Conservation (phyloP, 106 monocot genomes). For the Dactylorhiza incarnata region DNA sequence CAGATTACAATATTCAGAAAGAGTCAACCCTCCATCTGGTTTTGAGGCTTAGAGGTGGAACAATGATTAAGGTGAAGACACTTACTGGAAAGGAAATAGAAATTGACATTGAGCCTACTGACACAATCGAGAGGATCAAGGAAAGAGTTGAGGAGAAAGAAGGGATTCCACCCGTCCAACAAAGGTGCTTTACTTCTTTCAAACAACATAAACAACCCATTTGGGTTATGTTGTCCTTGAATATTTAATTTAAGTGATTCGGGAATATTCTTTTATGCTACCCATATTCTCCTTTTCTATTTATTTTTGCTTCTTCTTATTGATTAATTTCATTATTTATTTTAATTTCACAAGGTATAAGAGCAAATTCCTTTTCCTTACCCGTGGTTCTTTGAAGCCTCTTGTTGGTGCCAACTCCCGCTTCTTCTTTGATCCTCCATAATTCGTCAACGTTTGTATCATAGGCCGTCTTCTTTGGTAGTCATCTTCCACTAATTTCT, state of each 20-base stretch:
- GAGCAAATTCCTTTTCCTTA: too few relatives aligned
- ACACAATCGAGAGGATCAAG: constrained; percentile 42
- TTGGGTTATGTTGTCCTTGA: neutral
- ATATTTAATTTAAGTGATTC: neutral
- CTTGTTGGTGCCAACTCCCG: too few relatives aligned
- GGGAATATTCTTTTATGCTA: too few relatives aligned
- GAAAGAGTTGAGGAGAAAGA: constrained; percentile 44
- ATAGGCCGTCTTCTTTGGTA: too few relatives aligned
- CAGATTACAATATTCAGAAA: constrained; percentile 28
- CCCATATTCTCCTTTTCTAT: too few relatives aligned
- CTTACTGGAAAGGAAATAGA: constrained; percentile 46
- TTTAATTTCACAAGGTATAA: too few relatives aligned
- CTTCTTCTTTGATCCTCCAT: too few relatives aligned
- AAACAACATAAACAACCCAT: neutral
- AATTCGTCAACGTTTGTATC: too few relatives aligned
- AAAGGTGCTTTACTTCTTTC: constrained; percentile 16
- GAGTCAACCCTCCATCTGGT: constrained; percentile 37
- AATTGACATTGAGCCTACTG: constrained; percentile 38
- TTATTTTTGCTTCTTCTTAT: too few relatives aligned
- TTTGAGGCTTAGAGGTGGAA: constrained; percentile 40
- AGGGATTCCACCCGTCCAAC: constrained; percentile 44
- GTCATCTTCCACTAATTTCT: too few relatives aligned
- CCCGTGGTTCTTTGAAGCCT: too few relatives aligned
- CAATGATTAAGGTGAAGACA: constrained; percentile 43
- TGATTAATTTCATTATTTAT: too few relatives aligned